phyloP scores from a whole-genome alignment of 2,329 filamentous ascomycete genomes.

The Aciculosporium take region DNA sequence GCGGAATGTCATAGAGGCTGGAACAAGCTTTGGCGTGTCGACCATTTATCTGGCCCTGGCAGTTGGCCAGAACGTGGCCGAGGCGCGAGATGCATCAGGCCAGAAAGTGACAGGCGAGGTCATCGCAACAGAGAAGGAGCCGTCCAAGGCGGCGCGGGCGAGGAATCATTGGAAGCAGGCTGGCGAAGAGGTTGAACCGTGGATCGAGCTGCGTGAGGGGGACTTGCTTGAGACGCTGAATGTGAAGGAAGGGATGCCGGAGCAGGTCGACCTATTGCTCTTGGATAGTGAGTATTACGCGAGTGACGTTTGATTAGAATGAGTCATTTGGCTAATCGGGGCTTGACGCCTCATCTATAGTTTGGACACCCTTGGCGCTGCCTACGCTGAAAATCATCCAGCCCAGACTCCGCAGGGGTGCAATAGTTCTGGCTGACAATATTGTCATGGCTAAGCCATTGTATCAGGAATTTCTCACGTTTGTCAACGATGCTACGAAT shows the following conservation, averaged over 20 bases:
- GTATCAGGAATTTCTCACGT: conserved; percentile 33
- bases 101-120: conserved; percentile 21
- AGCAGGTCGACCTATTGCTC: conserved; percentile 40
- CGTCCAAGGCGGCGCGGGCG: conserved; percentile 35
- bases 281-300: conserved; percentile 41
- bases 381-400: conserved; percentile 34
- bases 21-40: conserved; percentile 46
- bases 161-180: conserved; percentile 37
- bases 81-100: conserved; percentile 2
- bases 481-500: conserved; percentile 29
- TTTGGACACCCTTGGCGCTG: conserved; percentile 41
- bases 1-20: conserved; percentile 40
- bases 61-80: conserved; percentile 30
- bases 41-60: conserved; percentile 49
- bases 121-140: conserved; percentile 47
- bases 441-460: conserved; percentile 16
- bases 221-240: conserved; percentile 40
- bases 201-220: conserved; percentile 43
- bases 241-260: conserved; percentile 22
- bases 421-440: conserved; percentile 37
- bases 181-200: conserved; percentile 31
- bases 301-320: not conserved
- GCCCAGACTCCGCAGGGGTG: conserved; percentile 29
- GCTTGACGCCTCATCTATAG: conserved; percentile 16
- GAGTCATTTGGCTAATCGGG: not conserved